phyloP scores from a whole-genome alignment of 2,329 filamentous ascomycete genomes.

The Fusarium phyllophilum region DNA sequence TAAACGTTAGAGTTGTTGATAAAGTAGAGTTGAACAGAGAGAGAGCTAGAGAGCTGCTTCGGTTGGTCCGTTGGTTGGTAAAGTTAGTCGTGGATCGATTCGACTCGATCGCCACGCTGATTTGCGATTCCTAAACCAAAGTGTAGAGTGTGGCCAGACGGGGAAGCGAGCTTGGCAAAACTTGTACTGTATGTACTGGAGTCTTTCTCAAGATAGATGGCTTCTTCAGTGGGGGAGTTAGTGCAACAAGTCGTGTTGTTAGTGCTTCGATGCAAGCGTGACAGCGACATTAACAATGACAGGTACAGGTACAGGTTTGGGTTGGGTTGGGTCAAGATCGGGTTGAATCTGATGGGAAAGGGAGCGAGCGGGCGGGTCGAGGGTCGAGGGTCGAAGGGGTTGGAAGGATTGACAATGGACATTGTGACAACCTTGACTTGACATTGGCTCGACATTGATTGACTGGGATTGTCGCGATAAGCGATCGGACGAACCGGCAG shows the following conservation, averaged over 20 bases:
- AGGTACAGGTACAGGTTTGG: neutral
- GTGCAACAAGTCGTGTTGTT: neutral
- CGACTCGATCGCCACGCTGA: constrained; percentile 5
- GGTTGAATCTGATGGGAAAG: neutral
- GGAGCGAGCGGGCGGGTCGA: neutral
- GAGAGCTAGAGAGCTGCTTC: neutral
- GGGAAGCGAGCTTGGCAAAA: constrained; percentile 29
- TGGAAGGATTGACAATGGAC: neutral
- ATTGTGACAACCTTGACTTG: neutral
- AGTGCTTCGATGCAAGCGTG: neutral
- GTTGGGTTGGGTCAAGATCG: neutral
- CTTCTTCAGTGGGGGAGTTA: neutral
- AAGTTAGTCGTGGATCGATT: neutral
- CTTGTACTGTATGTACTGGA: constrained; percentile 6
- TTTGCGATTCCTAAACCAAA: constrained; percentile 10
- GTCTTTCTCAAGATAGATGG: neutral
- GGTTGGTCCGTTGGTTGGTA: neutral
- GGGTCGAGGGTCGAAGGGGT: neutral
- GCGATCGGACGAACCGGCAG: constrained; percentile 22
- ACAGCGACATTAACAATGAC: neutral
- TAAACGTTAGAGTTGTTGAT: neutral
- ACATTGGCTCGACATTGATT: neutral
- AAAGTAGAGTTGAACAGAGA: neutral
- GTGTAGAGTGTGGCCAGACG: constrained; percentile 11
- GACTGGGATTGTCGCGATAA: constrained; percentile 29